Base-by-base conservation (phyloP, 306 rosid species). In the Cicer pinnatifidum region DNA sequence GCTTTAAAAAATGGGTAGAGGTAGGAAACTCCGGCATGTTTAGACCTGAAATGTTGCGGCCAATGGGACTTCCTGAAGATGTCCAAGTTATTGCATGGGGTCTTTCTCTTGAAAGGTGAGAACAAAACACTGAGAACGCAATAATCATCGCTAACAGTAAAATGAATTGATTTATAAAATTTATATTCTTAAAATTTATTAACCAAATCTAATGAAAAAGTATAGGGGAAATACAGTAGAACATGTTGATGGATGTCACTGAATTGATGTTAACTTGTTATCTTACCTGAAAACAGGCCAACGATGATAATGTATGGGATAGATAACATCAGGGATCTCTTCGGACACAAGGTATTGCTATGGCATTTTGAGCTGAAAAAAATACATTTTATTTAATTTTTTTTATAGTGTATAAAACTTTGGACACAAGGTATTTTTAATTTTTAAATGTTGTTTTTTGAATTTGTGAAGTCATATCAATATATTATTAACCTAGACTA, bases 31-130 rank as follows among this genome's bases (percentile, higher is more conserved):
- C 99, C 13, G 99, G 99, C 65, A 87, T 91, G 97, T 94, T 94
- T 59, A 88, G 99, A 82, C 99, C 99, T 38, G 99, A 94, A 78
- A 94, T 91, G 99, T 76, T 94, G 84, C 91, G 79, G 81, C 97
- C 99, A 3, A 94, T 94, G 99, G 97, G 97, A 76, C 89, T 94
- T 65, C 99, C 99, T 7, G 97, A 89, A 81, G 99, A 94, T 82
- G 99, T 86, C 68, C 92, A 89, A 74, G 97, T 87, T 63, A 94
- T 85, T 75, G 97, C 97, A 12, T 94, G 99, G 96, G 97, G 99
- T 5, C 97, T 91, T 79, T 94, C 99, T 76, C 95, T 94, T 60
- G 99, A 94, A 79, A 94, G 98, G 97, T 91, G 68, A 74, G 81
- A 75, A 20, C 20, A 69, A 15, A 33, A 69, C 7, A 6, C 50